Conservation (phyloP, 768 basidiomycete species). For the Roridomyces roridus region DNA sequence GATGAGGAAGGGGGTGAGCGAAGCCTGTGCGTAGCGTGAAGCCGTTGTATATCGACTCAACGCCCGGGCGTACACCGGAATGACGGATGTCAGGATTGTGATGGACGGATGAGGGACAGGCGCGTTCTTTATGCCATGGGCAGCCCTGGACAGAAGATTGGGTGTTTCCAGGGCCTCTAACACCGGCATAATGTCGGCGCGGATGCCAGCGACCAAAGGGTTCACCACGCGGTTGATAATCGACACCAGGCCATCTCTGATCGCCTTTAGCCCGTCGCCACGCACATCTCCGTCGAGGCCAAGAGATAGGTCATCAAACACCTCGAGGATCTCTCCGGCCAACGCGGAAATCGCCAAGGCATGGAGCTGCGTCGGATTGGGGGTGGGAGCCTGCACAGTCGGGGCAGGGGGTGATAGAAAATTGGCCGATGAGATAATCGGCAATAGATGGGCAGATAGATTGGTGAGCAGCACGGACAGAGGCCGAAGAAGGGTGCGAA, state of each 20-base stretch:
- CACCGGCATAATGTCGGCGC: slow-evolving; percentile 63
- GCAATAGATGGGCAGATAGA: slow-evolving; percentile 70
- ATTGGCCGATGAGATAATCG: slow-evolving; percentile 66
- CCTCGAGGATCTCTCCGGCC: slow-evolving; percentile 74
- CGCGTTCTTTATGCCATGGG: slow-evolving; percentile 37
- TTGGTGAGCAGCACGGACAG: slow-evolving; percentile 77
- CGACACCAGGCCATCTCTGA: slow-evolving; percentile 75
- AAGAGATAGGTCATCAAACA: slow-evolving; percentile 69
- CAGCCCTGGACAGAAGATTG: slow-evolving; percentile 36
- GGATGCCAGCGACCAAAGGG: slow-evolving; percentile 67
- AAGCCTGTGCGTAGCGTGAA: slow-evolving; percentile 59
- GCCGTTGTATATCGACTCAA: slow-evolving; percentile 63
- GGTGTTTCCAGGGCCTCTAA: slow-evolving; percentile 67
- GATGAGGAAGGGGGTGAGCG: slow-evolving; percentile 75
- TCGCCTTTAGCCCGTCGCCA: slow-evolving; percentile 70
- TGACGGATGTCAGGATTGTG: slow-evolving; percentile 57
- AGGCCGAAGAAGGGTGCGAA: slow-evolving; percentile 78
- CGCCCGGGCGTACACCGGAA: slow-evolving; percentile 67
- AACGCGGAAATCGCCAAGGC: slow-evolving; percentile 73
- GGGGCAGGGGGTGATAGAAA: slow-evolving; percentile 61
- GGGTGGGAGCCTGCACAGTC: slow-evolving; percentile 54
- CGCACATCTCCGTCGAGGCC: slow-evolving; percentile 66
- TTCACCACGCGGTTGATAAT: slow-evolving; percentile 69
- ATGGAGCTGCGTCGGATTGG: slow-evolving; percentile 73
- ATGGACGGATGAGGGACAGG: slow-evolving; percentile 64